Conservation (phyloP, 768 basidiomycete genomes). For the Russula dissimulans region DNA sequence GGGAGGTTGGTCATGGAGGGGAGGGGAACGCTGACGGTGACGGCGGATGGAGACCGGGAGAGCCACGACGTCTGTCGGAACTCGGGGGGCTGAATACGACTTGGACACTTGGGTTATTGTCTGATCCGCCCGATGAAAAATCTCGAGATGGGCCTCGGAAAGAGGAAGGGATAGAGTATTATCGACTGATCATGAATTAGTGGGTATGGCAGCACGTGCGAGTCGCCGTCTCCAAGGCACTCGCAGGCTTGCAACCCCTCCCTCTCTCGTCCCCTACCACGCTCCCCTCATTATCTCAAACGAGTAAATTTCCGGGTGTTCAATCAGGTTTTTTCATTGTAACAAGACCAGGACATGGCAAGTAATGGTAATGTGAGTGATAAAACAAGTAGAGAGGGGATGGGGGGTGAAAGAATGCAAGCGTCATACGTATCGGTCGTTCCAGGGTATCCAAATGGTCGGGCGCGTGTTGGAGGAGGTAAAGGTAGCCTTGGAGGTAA, state of each 20-base stretch:
- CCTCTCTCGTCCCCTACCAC: background rate
- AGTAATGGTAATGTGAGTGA: slow-evolving; percentile 7
- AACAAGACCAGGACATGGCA: background rate
- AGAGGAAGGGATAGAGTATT: too few relatives aligned
- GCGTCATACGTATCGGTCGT: slow-evolving; percentile 18
- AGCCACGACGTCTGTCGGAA: slow-evolving; percentile 3
- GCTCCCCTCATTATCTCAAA: background rate
- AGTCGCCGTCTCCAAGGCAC: background rate
- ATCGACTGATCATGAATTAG: background rate
- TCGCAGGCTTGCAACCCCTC: background rate
- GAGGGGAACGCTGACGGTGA: too few relatives aligned
- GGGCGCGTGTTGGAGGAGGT: background rate
- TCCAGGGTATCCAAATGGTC: slow-evolving; percentile 17
- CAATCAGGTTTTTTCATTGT: slow-evolving; percentile 12
- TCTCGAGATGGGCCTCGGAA: background rate
- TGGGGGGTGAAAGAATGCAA: slow-evolving; percentile 6
- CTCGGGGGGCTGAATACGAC: background rate
- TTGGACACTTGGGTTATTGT: background rate
- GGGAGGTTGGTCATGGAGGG: background rate
- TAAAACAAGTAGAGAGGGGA: slow-evolving; percentile 13
- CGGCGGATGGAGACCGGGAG: background rate
- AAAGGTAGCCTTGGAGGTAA: slow-evolving; percentile 6
- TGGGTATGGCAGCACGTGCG: background rate
- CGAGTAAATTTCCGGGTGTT: background rate
- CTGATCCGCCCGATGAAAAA: background rate